Evolutionary conservation across 2,329 filamentous ascomycete genomes (phyloP).

Genomic region (Rhinocladiella similis): DNA sequence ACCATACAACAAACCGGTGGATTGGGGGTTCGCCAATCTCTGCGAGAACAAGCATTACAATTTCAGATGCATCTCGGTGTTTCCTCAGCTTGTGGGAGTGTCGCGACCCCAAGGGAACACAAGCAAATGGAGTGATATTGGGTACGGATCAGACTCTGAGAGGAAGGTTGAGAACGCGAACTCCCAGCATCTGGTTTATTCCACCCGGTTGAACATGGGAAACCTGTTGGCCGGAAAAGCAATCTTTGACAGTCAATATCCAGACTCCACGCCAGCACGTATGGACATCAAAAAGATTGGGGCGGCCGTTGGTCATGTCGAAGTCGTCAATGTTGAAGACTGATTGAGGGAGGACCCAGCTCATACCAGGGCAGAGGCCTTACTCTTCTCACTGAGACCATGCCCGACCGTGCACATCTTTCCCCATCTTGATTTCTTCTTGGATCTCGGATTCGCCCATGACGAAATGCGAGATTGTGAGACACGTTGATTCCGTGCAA

Average conservation of each 20-base stretch:
- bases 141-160: constrained; percentile 18
- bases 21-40: constrained; percentile 21
- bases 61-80: constrained; percentile 18
- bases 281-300: constrained; percentile 23
- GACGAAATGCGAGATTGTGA: background rate
- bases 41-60: constrained; percentile 19
- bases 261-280: constrained; percentile 16
- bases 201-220: constrained; percentile 21
- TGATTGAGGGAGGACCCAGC: background rate
- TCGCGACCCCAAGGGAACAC: constrained; percentile 21
- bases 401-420: background rate
- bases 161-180: constrained; percentile 10
- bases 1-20: constrained; percentile 21
- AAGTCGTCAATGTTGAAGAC: constrained; percentile 8
- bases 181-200: constrained; percentile 24
- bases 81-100: constrained; percentile 23
- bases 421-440: background rate
- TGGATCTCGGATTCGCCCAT: background rate
- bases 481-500: background rate
- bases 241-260: constrained; percentile 22
- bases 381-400: background rate
- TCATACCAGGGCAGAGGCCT: background rate
- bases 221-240: constrained; percentile 18
- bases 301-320: constrained; percentile 18
- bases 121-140: constrained; percentile 24